phyloP scores from a whole-genome alignment of 202 grass and related monocot genomes.

The Panicum hallii region DNA sequence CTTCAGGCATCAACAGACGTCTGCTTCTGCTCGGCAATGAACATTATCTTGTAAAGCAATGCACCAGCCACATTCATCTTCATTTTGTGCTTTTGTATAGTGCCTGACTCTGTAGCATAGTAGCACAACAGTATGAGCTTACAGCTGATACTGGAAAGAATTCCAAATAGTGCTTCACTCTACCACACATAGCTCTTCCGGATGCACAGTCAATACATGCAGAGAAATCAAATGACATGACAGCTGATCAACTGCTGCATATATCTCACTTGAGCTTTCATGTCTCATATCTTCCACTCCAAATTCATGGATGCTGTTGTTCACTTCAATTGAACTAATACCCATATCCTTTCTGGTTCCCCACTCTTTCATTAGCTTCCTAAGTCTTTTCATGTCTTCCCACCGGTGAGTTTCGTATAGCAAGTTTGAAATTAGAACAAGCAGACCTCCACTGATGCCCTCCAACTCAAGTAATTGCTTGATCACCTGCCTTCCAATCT shows the following conservation, averaged over 20 bases:
- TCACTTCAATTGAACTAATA: constrained; percentile 52
- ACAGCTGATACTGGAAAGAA: not conserved
- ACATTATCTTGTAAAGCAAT: not conserved
- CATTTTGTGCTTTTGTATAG: constrained; percentile 2
- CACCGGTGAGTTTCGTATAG: constrained; percentile 42
- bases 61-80: not conserved
- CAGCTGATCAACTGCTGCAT: constrained; percentile 40
- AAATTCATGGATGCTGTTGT: constrained; percentile 45
- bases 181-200: constrained; percentile 16
- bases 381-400: constrained; percentile 65
- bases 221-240: constrained; percentile 44
- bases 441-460: constrained; percentile 45
- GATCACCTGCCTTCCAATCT: constrained; percentile 53
- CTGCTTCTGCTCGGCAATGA: constrained; percentile 5
- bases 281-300: constrained; percentile 55
- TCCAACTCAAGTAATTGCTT: constrained; percentile 64
- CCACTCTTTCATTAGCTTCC: constrained; percentile 61
- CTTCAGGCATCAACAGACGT: constrained; percentile 29
- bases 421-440: constrained; percentile 66
- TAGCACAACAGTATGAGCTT: constrained; percentile 26
- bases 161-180: constrained; percentile 22
- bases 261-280: constrained; percentile 48
- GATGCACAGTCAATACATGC: constrained; percentile 5
- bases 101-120: not conserved
- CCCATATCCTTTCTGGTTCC: constrained; percentile 55